Conservation (phyloP, 192 early-diverging fungal genomes). For the Entomortierella lignicola region DNA sequence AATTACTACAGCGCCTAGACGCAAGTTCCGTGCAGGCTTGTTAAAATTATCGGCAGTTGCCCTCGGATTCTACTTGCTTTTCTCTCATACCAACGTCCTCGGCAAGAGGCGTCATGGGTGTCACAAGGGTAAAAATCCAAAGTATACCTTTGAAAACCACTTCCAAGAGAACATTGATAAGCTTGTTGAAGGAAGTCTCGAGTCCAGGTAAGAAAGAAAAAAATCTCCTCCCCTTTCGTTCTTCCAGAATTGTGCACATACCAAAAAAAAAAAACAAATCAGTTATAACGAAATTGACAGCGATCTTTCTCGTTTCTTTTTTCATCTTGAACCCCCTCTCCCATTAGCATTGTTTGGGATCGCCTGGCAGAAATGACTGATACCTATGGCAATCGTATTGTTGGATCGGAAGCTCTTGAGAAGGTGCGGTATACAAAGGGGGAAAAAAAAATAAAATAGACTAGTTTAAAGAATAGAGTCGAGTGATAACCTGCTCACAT, state of each 20-base stretch:
- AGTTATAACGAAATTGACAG: no score
- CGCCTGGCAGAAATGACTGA: constrained; percentile 73
- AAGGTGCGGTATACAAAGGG: no score
- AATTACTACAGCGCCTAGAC: neutral
- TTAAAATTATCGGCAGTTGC: constrained; percentile 17
- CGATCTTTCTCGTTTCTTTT: neutral
- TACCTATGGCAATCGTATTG: constrained; percentile 68
- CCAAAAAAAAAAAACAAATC: no score
- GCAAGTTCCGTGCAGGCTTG: neutral
- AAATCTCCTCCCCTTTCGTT: neutral
- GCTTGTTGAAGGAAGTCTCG: constrained; percentile 45
- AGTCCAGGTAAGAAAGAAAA: constrained; percentile 32
- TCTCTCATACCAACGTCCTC: no score
- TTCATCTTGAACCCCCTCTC: neutral
- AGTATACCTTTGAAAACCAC: constrained; percentile 39
- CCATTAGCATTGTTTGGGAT: constrained; percentile 62
- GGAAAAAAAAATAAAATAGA: no score
- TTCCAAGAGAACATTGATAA: constrained; percentile 34
- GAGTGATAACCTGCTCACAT: neutral
- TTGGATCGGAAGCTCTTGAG: constrained; percentile 59
- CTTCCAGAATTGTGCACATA: no score
- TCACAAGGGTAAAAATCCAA: neutral
- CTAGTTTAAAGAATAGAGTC: no score
- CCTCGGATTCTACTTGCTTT: constrained; percentile 10
- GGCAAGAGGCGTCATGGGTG: neutral